Base-by-base conservation (phyloP, 805 yeast species). In the Lachancea cidri region DNA sequence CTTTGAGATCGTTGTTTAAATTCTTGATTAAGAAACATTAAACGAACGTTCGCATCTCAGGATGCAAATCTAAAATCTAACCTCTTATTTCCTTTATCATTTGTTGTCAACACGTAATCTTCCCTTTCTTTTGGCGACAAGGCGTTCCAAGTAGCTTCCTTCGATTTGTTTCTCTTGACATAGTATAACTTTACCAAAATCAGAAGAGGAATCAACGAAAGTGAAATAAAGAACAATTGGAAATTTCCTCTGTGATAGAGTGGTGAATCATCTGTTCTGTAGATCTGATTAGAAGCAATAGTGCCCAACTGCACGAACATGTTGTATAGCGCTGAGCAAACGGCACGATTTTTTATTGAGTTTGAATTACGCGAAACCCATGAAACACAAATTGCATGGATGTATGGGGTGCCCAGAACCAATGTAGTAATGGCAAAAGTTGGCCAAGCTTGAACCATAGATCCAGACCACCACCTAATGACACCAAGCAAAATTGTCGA, bases 311-410 rank as follows among this genome's bases (percentile, higher is more conserved):
- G 88, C 3, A 73, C 76, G 56, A 70, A 73, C 71, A 81, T 79
- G 53, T 82, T 83, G 58, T 74, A 78, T 33, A 81, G 41, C 0
- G 87, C 79, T 0, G 86, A 74, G 6, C 81, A 71, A 3, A 82
- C 76, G 0, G 86, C 73, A 50, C 89, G 65, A 4, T 75, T 65
- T 29, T 77, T 63, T 25, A 83, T 81, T 2, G 81, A 68, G 53
- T 76, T 74, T 6, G 86, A 71, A 51, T 81, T 82, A 29, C 74
- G 56, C 0, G 87, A 79, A 38, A 75, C 71, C 79, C 84, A 76
- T 11, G 74, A 64, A 11, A 76, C 80, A 48, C 73, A 65, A 36
- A 79, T 64, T 1, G 83, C 76, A 54, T 74, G 75, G 25, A 71
- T 62, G 2, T 76, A 71, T 17, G 68, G 66, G 5, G 71, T 72